phyloP scores from a whole-genome alignment of 805 yeast genomes.

The Nakazawaea ernobii region DNA sequence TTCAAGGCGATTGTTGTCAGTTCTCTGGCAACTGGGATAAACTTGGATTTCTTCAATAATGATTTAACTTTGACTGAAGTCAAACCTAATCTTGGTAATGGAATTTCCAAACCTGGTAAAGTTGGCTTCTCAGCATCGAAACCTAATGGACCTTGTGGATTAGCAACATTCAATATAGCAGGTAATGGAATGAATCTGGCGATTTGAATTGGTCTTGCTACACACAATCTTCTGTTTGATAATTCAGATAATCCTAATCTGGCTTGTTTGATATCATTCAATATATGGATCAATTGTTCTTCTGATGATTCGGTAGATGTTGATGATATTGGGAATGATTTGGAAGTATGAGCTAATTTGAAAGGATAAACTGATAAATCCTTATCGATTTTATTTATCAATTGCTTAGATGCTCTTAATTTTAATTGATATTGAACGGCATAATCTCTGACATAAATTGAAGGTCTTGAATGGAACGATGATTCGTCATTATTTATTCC shows the following conservation, averaged over 20 bases:
- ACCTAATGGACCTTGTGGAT: slow-evolving; percentile 63
- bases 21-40: slow-evolving; percentile 69
- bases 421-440: slow-evolving; percentile 76
- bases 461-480: slow-evolving; percentile 53
- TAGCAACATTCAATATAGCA: slow-evolving; percentile 53
- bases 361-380: slow-evolving; percentile 85
- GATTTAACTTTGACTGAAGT: slow-evolving; percentile 64
- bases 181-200: slow-evolving; percentile 72
- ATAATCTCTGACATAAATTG: slow-evolving; percentile 72
- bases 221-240: slow-evolving; percentile 71
- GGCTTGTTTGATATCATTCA: slow-evolving; percentile 51
- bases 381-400: slow-evolving; percentile 66
- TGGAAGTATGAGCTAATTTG: slow-evolving; percentile 70
- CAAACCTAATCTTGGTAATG: slow-evolving; percentile 68
- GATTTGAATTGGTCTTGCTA: slow-evolving; percentile 64
- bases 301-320: slow-evolving; percentile 27
- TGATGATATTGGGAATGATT: slow-evolving; percentile 49
- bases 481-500: slow-evolving; percentile 55
- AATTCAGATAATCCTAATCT: slow-evolving; percentile 79
- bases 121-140: slow-evolving; percentile 58
- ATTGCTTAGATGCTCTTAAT: slow-evolving; percentile 64
- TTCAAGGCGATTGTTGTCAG: slow-evolving; percentile 63
- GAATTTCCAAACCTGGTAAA: slow-evolving; percentile 70
- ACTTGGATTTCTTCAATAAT: slow-evolving; percentile 47
- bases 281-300: slow-evolving; percentile 38